phyloP scores from a whole-genome alignment of 2,329 filamentous ascomycete genomes.

The Cryphonectria carpinicola region DNA sequence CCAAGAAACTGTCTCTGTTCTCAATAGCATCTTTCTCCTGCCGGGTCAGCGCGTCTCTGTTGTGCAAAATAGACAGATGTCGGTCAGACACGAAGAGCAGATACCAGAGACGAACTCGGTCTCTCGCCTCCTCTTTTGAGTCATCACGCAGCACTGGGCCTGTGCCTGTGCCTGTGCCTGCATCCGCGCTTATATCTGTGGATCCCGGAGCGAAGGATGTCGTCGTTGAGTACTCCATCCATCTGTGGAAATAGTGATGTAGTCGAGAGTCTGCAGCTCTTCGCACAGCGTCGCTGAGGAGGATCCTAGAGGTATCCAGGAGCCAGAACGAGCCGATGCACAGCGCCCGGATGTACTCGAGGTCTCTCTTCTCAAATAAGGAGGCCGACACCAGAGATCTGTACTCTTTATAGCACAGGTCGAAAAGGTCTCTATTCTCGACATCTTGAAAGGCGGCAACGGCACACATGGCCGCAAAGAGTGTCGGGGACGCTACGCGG shows the following conservation, averaged over 20 bases:
- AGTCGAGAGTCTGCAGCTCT: conserved; percentile 1
- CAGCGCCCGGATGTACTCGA: conserved; percentile 21
- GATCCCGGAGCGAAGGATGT: background rate
- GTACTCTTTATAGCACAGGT: conserved; percentile 3
- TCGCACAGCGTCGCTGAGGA: conserved; percentile 4
- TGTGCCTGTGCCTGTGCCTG: background rate
- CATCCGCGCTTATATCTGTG: background rate
- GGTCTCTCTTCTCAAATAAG: conserved; percentile 13
- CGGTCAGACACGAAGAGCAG: conserved; percentile 6
- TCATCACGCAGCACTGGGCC: background rate
- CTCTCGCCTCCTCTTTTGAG: background rate
- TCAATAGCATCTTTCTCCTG: conserved; percentile 12
- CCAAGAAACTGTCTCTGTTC: background rate
- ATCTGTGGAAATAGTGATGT: conserved; percentile 2
- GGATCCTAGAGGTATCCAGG: conserved; percentile 6
- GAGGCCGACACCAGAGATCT: background rate
- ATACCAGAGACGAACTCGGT: conserved; percentile 2
- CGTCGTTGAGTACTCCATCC: background rate
- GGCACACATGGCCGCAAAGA: conserved; percentile 9
- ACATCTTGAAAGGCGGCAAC: conserved; percentile 4
- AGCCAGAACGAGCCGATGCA: conserved; percentile 27
- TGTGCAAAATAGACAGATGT: conserved; percentile 9
- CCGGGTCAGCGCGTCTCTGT: conserved; percentile 2
- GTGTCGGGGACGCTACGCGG: background rate
- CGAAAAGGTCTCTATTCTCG: background rate